phyloP scores from a whole-genome alignment of 371 early-diverging fungal genomes.

The Nematocida displodere region DNA sequence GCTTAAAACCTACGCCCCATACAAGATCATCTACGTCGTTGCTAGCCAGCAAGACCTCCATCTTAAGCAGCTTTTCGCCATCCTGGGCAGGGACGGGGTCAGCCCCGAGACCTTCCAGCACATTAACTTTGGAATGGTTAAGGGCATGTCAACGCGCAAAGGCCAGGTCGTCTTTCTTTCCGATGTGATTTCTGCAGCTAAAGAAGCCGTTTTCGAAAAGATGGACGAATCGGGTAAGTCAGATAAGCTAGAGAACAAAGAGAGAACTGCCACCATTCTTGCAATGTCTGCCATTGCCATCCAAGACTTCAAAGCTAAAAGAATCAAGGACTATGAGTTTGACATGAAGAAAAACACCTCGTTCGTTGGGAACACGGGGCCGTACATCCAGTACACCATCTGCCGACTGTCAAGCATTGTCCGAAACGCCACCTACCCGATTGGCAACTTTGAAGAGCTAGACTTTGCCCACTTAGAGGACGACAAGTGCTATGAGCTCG shows the following conservation, averaged over 20 bases:
- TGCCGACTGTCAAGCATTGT: slow-evolving; percentile 67
- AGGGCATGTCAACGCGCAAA: slow-evolving; percentile 86
- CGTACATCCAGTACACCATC: slow-evolving; percentile 77
- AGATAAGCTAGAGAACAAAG: slow-evolving; percentile 75
- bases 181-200: slow-evolving; percentile 82
- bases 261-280: slow-evolving; percentile 71
- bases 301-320: slow-evolving; percentile 86
- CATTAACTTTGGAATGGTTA: slow-evolving; percentile 90
- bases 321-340: slow-evolving; percentile 92
- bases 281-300: slow-evolving; percentile 80
- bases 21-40: slow-evolving; percentile 88
- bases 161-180: slow-evolving; percentile 94
- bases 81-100: slow-evolving; percentile 73
- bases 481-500: slow-evolving; percentile 70
- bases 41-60: slow-evolving; percentile 87
- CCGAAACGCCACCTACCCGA: slow-evolving; percentile 67
- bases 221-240: slow-evolving; percentile 82
- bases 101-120: slow-evolving; percentile 73
- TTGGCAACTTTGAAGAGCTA: slow-evolving; percentile 28
- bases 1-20: slow-evolving; percentile 77
- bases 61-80: slow-evolving; percentile 87
- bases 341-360: slow-evolving; percentile 85
- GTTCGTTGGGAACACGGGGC: slow-evolving; percentile 96
- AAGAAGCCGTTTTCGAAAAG: slow-evolving; percentile 80
- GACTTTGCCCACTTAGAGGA: slow-evolving; percentile 68